Evolutionary conservation across 257 asterid species (phyloP).

Genomic region (Nyctanthes arbortristis): DNA sequence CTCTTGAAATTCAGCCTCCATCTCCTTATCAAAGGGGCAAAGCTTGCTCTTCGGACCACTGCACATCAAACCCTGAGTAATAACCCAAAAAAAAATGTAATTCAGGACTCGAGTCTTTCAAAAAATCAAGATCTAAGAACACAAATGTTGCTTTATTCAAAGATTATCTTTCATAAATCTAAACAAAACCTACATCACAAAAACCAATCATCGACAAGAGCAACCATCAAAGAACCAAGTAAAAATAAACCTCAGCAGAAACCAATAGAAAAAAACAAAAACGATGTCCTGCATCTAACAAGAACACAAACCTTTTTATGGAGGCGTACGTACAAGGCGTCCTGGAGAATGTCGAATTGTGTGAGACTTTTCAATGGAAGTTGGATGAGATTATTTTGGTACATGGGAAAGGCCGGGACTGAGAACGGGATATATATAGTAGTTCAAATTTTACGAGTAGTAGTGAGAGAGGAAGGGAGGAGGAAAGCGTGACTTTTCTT

Average conservation of each 20-base stretch:
- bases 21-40: constrained; percentile 36
- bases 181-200: constrained; percentile 33
- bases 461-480: constrained; percentile 44
- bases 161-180: too few species aligned
- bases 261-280: not conserved
- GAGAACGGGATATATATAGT: constrained; percentile 42
- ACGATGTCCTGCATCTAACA: not conserved
- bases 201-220: constrained; percentile 23
- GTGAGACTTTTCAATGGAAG: constrained; percentile 22
- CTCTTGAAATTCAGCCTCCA: constrained; percentile 46
- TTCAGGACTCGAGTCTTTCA: constrained; percentile 16
- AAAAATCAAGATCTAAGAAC: constrained; percentile 11
- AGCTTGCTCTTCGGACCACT: constrained; percentile 42
- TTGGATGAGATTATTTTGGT: constrained; percentile 7
- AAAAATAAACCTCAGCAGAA: not conserved
- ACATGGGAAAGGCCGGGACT: constrained; percentile 24
- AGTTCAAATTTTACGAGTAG: constrained; percentile 10
- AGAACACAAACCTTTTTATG: constrained; percentile 35
- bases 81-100: constrained; percentile 15
- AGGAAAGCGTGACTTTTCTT: constrained; percentile 79
- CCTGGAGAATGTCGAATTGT: constrained; percentile 1
- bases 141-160: too few species aligned
- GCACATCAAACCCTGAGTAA: constrained; percentile 52
- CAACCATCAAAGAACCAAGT: not conserved
- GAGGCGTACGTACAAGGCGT: not conserved